Percentiles rank a stretch among this genome's conserved stretches.
phyloP scores from a whole-genome alignment of 495 filamentous ascomycete genomes.

The Chaetomidium leptoderma region DNA sequence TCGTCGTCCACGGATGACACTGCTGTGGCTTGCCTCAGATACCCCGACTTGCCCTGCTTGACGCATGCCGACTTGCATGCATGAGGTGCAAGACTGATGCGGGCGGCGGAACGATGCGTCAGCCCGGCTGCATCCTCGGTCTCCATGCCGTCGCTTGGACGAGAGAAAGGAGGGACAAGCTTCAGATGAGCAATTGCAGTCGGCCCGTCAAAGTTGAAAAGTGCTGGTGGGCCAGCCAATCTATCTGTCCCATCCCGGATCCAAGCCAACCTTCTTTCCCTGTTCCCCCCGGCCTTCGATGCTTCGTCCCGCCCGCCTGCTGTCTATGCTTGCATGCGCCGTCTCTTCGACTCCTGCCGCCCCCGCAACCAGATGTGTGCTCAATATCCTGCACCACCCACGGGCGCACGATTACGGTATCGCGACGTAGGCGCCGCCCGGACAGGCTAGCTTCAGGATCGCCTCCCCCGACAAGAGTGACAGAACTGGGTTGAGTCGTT shows the following conservation, averaged over 20 bases:
- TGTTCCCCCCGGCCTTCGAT: constrained; percentile 19
- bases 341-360: constrained; percentile 9
- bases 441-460: constrained; percentile 3
- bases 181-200: constrained; percentile 5
- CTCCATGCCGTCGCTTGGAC: background rate
- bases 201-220: constrained; percentile 15
- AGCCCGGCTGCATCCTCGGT: background rate
- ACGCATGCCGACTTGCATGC: constrained; percentile 8
- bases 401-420: background rate
- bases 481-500: constrained; percentile 1
- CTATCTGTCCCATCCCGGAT: constrained; percentile 29
- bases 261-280: constrained; percentile 26
- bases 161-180: background rate
- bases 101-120: background rate
- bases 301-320: constrained; percentile 18
- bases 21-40: constrained; percentile 18
- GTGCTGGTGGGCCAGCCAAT: constrained; percentile 30
- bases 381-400: background rate
- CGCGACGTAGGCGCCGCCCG: background rate
- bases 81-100: background rate
- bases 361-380: background rate
- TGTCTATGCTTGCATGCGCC: constrained; percentile 29
- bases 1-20: background rate
- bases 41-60: background rate
- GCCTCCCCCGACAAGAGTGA: background rate